Evolutionary conservation across 176 grass and related monocot genomes (phyloP), one percentile per base, ranked within the genome.

Genomic region (Cymbopogon citratus): DNA sequence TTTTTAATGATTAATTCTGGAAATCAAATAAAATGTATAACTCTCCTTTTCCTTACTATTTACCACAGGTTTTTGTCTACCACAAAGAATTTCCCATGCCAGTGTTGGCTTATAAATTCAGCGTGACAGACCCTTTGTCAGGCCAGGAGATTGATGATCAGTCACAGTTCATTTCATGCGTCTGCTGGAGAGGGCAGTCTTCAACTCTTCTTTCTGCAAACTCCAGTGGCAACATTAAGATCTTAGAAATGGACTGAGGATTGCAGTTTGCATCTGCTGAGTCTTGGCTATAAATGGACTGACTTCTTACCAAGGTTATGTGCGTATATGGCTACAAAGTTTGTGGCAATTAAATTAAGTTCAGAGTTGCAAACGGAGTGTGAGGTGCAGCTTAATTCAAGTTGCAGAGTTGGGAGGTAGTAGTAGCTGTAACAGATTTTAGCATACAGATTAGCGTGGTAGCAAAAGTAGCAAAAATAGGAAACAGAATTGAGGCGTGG

Each of bases 71-170:
- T 83, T 99, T 93, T 79, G 85, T 99, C 48, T 99, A 99, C 80
- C 91, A 93, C 85, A 99, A 90, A 86, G 85, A 87, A 64, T 99
- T 99, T 76, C 91, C 97, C 5, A 99, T 99, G 97, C 93, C 93
- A 15, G 91, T 99, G 13, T 57, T 99, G 80, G 92, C 91, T 15
- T 91, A 95, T 59, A 99, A 99, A 66, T 99, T 99, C 85, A 78
- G 70, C 51, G 90, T 90, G 36, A 82, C 89, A 25, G 97, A 99
- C 73, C 93, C 91, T 6, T 88, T 99, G 57, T 93, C 93, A 8
- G 96, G 96, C n/a, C 87, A 99, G 76, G 96, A 95, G 71, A 83
- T 99, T 5, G 96, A 95, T 23, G 91, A 95, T 63, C 77, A 83
- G 6, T 74, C 92, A 33, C 96, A 99, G 65, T 99, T 95, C 85